A percentile compares a stretch with the other conserved stretches of the same genome.
Conservation (phyloP, 2,329 filamentous ascomycete species). For the Xylariaceae sp. region DNA sequence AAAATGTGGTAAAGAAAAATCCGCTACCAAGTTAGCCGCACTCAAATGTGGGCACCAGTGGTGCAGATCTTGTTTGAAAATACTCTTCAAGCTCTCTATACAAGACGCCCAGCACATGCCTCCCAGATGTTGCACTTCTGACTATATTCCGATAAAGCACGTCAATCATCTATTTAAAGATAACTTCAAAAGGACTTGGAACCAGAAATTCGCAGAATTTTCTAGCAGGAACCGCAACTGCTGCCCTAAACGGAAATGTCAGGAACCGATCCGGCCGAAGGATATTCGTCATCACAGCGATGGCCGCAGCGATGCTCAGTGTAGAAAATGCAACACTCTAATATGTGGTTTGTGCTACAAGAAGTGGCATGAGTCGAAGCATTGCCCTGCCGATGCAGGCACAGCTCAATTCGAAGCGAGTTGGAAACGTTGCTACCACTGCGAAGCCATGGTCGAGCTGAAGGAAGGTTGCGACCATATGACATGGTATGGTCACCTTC, state of each 20-base stretch:
- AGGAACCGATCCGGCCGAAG: constrained; percentile 79
- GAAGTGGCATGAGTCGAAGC: constrained; percentile 72
- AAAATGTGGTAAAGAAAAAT: constrained; percentile 73
- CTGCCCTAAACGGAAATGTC: constrained; percentile 75
- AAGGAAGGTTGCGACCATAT: constrained; percentile 89
- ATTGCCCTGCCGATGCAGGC: constrained; percentile 76
- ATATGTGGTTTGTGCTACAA: constrained; percentile 78
- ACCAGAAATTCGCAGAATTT: constrained; percentile 79
- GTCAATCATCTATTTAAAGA: constrained; percentile 77
- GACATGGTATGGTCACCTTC: constrained; percentile 70
- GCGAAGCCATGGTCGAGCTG: constrained; percentile 76
- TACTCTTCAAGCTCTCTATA: constrained; percentile 76
- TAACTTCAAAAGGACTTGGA: constrained; percentile 80
- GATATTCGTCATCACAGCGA: constrained; percentile 64
- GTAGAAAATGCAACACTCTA: constrained; percentile 73
- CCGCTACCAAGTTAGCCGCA: constrained; percentile 68
- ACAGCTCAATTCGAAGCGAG: constrained; percentile 69
- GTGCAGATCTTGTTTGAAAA: constrained; percentile 78
- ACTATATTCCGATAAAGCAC: constrained; percentile 76
- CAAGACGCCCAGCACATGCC: constrained; percentile 84
- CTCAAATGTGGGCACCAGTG: constrained; percentile 82
- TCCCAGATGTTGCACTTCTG: constrained; percentile 77
- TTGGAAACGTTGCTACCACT: constrained; percentile 79
- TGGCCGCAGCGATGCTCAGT: constrained; percentile 71
- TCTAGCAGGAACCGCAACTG: constrained; percentile 78